phyloP scores from a whole-genome alignment of 495 filamentous ascomycete genomes.

The Cudoniella acicularis region DNA sequence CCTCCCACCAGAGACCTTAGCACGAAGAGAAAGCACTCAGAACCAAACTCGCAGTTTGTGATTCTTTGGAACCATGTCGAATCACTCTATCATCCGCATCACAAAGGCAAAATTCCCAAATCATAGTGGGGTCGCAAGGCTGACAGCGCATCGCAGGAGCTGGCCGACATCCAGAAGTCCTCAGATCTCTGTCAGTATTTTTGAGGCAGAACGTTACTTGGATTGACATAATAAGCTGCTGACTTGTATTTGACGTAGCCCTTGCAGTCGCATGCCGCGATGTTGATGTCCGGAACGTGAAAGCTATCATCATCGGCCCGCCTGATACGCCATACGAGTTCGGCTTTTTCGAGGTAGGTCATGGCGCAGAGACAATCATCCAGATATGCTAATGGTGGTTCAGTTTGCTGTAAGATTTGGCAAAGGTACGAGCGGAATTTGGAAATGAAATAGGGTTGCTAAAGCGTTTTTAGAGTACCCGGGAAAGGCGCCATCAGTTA shows the following conservation, averaged over 20 bases:
- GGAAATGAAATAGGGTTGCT: conserved; percentile 24
- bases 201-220: not conserved
- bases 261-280: conserved; percentile 84
- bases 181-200: conserved; percentile 70
- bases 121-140: conserved; percentile 29
- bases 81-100: conserved; percentile 82
- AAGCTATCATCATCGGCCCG: conserved; percentile 85
- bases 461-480: conserved; percentile 67
- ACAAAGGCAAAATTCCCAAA: conserved; percentile 56
- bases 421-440: conserved; percentile 43
- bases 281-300: conserved; percentile 81
- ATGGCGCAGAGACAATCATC: not conserved
- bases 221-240: no score
- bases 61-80: conserved; percentile 56
- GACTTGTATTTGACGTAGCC: conserved; percentile 44
- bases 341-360: conserved; percentile 86
- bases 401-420: conserved; percentile 66
- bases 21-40: not conserved
- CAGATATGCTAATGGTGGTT: conserved; percentile 6
- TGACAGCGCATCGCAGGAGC: conserved; percentile 57
- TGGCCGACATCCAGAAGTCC: conserved; percentile 75
- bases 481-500: conserved; percentile 72
- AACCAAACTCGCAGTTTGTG: no score
- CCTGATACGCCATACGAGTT: conserved; percentile 96
- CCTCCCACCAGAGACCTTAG: not conserved